Base-by-base conservation (phyloP, 2,329 filamentous ascomycete genomes). In the Helminthosporium solani region DNA sequence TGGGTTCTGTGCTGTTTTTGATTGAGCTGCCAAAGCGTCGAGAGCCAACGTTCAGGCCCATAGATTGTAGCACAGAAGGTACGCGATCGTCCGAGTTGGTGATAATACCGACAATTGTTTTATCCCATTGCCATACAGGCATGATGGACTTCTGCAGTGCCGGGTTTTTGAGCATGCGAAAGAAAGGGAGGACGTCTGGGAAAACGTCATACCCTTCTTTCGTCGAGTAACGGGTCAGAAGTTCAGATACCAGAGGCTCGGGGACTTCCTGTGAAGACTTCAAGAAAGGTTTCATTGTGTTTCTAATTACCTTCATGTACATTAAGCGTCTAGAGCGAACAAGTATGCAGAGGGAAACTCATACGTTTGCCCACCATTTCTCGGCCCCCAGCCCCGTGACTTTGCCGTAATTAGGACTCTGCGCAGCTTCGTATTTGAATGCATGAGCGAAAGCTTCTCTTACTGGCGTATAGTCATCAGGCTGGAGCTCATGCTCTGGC, bases 61-160 rank as follows among this genome's bases (percentile, higher is more conserved):
- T 66, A 0, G 79, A 80, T 0, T 72, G 64, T 3, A 86, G 63
- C 18, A 85, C 74, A 20, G 64, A 64, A 0, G 77, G 74, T 0
- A 84, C 78, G n/a, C 82, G 73, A 57, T 80, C 75, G 53, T 86
- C 83, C 0, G 82, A 85, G 59, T 86, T 86, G 9, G 81, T 82
- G 40, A 86, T 74, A 5, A 85, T 71, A 20, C 82, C 82, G 4
- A 83, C 67, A 1, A 81, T 67, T 3, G 76, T 70, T 11, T 60
- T 63, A 12, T 68, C 54, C 57, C 73, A 75, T 5, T 46, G 60
- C 69, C 70, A 73, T 7, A 34, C 33, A 6, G 44, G 2, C 15
- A 35, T 7, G 2, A 12, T n/a, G 27, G 18, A 1, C 14, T 15
- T 2, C 36, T 42, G 9, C 25, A 28, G 11, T 31, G 19, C 12